Evolutionary conservation across 2,329 filamentous ascomycete genomes (phyloP).

Genomic region (Metarhizium anisopliae): DNA sequence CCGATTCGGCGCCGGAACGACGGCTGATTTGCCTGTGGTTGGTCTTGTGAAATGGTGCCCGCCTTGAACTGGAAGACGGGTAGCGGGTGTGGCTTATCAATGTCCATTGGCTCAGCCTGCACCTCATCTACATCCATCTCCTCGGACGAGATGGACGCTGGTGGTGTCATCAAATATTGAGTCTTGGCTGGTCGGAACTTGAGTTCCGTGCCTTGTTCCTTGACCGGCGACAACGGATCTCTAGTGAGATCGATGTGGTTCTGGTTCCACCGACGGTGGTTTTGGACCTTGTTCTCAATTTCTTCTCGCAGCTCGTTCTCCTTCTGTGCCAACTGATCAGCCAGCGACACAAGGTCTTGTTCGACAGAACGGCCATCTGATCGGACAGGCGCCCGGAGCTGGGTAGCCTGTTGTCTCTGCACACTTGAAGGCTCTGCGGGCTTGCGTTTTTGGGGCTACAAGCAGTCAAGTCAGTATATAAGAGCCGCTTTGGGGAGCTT

Average conservation of each 20-base stretch:
- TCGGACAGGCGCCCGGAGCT: slow-evolving; percentile 61
- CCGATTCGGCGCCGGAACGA: slow-evolving; percentile 79
- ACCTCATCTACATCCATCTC: slow-evolving; percentile 48
- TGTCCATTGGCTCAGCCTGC: slow-evolving; percentile 32
- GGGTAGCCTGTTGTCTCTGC: slow-evolving; percentile 52
- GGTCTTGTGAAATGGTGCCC: slow-evolving; percentile 27
- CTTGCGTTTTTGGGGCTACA: slow-evolving; percentile 63
- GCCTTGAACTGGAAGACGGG: slow-evolving; percentile 39
- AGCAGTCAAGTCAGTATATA: slow-evolving; percentile 23
- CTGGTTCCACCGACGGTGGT: slow-evolving; percentile 87
- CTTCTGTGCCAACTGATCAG: slow-evolving; percentile 71
- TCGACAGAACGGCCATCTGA: slow-evolving; percentile 64
- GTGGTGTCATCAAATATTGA: slow-evolving; percentile 60
- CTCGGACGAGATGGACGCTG: slow-evolving; percentile 45
- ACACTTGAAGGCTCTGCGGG: slow-evolving; percentile 48
- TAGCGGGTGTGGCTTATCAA: slow-evolving; percentile 21
- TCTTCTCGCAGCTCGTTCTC: slow-evolving; percentile 72
- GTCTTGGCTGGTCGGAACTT: slow-evolving; percentile 65
- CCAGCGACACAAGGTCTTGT: slow-evolving; percentile 66
- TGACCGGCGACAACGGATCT: slow-evolving; percentile 71
- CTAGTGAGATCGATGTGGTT: slow-evolving; percentile 83
- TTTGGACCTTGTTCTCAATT: slow-evolving; percentile 78
- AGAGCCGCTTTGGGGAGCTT: neutral
- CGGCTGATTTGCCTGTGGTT: slow-evolving; percentile 37
- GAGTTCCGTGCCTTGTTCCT: slow-evolving; percentile 51